A percentile compares a stretch with the other conserved stretches of the same genome.
phyloP scores from a whole-genome alignment of 2,329 filamentous ascomycete species.

The Aspergillus sp. region DNA sequence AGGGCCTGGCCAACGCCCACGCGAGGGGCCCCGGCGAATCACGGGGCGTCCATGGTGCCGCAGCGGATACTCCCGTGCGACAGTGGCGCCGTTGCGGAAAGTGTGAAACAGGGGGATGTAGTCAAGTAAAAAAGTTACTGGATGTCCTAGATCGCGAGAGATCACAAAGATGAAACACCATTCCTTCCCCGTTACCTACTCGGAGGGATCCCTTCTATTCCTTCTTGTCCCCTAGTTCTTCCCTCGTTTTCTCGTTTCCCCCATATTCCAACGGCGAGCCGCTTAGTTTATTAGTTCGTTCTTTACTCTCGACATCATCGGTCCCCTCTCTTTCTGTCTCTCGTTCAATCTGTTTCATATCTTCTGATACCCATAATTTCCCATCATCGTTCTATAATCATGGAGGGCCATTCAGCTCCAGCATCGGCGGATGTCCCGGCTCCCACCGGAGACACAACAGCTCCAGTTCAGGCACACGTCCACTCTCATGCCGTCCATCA shows the following conservation, averaged over 20 bases:
- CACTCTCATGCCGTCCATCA: conserved; percentile 12
- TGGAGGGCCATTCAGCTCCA: conserved; percentile 6
- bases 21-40: background rate
- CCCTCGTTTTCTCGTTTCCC: background rate
- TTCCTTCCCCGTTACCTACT: too few relatives aligned
- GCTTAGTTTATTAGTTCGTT: background rate
- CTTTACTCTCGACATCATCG: background rate
- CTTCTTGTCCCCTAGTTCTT: background rate
- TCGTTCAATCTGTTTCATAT: background rate
- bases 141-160: too few relatives aligned
- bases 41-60: background rate
- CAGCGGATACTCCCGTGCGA: conserved; percentile 11
- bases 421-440: conserved; percentile 9
- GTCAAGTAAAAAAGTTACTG: too few relatives aligned
- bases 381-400: conserved; percentile 3
- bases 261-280: background rate
- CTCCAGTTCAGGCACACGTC: conserved; percentile 18
- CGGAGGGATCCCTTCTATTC: background rate
- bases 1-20: background rate
- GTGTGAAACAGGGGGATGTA: conserved; percentile 6
- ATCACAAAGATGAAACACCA: too few relatives aligned
- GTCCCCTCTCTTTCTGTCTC: background rate
- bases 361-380: background rate
- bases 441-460: conserved; percentile 14
- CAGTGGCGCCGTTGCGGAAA: conserved; percentile 5